These are phyloP conservation scores for Cardiospermum halicacabum DNA, from an alignment of 345 rosid species.

Conservation along the genomic window DNA sequence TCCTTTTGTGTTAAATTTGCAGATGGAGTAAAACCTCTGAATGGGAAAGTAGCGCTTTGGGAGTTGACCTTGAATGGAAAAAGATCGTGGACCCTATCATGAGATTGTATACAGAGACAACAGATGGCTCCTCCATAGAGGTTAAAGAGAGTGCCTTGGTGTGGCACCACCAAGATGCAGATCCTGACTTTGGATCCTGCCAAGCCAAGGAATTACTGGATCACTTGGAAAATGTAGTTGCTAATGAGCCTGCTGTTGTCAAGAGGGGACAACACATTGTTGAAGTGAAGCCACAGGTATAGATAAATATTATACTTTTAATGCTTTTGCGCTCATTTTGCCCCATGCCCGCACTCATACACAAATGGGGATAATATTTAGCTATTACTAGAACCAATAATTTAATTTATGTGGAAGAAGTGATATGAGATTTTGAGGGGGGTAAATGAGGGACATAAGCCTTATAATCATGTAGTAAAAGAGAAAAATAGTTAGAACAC, in stretches of 20 bases:
- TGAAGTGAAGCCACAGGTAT: constrained; percentile 91
- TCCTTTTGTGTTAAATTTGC: constrained; percentile 17
- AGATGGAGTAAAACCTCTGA: constrained; percentile 59
- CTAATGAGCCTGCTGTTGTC: constrained; percentile 85
- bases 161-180: constrained; percentile 96
- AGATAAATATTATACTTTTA: background rate
- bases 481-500: background rate
- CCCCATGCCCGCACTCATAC: background rate
- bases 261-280: constrained; percentile 86
- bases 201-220: constrained; percentile 81
- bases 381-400: background rate
- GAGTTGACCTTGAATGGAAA: constrained; percentile 77
- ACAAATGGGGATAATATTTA: background rate
- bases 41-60: constrained; percentile 54
- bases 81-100: constrained; percentile 74
- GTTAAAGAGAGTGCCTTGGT: constrained; percentile 76
- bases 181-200: constrained; percentile 90
- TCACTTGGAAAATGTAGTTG: constrained; percentile 81
- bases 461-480: background rate
- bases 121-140: constrained; percentile 85
- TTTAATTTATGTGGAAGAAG: background rate
- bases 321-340: background rate
- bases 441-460: background rate
- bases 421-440: background rate
- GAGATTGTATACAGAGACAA: constrained; percentile 72